Conservation (phyloP, 768 basidiomycete genomes). For the Pleurotus tuber-regium region DNA sequence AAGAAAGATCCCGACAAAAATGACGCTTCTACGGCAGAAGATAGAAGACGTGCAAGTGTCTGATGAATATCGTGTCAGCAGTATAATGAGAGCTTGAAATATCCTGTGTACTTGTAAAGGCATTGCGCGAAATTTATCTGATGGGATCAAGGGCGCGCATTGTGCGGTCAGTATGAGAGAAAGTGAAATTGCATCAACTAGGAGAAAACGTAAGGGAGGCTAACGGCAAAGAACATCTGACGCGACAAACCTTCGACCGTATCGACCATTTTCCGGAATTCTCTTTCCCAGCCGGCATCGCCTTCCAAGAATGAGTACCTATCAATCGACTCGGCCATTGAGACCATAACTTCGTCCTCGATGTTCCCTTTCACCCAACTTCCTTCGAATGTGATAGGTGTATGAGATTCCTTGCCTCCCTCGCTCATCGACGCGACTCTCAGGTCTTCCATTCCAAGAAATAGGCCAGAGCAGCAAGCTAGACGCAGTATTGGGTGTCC, state of each 20-base stretch:
- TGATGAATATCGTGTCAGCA: conserved; percentile 4
- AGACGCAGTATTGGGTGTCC: conserved; percentile 62
- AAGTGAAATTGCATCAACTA: conserved; percentile 45
- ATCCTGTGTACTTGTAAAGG: conserved; percentile 44
- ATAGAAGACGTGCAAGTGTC: conserved; percentile 26
- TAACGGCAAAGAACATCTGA: not conserved
- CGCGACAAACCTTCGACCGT: conserved; percentile 38
- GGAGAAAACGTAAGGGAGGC: conserved; percentile 5
- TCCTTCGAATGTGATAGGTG: not conserved
- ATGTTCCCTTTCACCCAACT: conserved; percentile 30
- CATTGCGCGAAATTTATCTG: conserved; percentile 55
- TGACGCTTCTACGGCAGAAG: conserved; percentile 49
- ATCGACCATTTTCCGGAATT: conserved; percentile 49
- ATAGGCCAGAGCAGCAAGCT: conserved; percentile 59
- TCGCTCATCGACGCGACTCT: conserved; percentile 27
- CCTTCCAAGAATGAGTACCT: conserved; percentile 37
- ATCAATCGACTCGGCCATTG: conserved; percentile 75
- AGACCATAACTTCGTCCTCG: conserved; percentile 66
- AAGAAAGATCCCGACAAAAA: conserved; percentile 60
- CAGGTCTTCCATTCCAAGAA: conserved; percentile 63
- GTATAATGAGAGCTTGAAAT: not conserved
- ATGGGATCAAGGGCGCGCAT: conserved; percentile 52
- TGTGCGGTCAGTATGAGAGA: conserved; percentile 60
- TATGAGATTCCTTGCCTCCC: conserved; percentile 20
- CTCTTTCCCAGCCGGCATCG: conserved; percentile 56